A percentile compares a stretch with the other conserved stretches of the same genome.
phyloP scores from a whole-genome alignment of 441 rosid species.

The Biscutella auriculata region DNA sequence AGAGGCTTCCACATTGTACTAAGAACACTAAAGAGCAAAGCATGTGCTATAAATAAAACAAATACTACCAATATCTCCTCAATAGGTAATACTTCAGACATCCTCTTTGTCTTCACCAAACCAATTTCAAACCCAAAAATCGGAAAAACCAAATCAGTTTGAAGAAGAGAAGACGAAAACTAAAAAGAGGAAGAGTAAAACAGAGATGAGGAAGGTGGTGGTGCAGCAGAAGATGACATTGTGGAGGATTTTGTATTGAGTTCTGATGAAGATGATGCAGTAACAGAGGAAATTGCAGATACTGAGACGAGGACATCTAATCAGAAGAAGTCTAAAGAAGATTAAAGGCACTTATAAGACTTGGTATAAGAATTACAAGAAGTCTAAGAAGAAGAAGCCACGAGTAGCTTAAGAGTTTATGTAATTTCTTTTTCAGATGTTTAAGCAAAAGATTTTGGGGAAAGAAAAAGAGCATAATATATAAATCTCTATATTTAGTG shows the following conservation, averaged over 20 bases:
- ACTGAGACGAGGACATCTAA: slow-evolving; percentile 5
- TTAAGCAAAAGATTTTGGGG: slow-evolving; percentile 8
- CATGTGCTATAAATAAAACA: no score
- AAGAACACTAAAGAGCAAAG: no score
- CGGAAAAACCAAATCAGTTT: no score
- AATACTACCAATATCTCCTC: no score
- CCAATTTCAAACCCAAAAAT: no score
- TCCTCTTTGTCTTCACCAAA: no score
- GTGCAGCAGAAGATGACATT: slow-evolving; percentile 56
- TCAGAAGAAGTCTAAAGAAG: slow-evolving; percentile 17
- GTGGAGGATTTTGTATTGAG: slow-evolving; percentile 83
- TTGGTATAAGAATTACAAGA: slow-evolving; percentile 25
- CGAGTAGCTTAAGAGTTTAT: slow-evolving; percentile 5
- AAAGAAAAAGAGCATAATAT: not conserved
- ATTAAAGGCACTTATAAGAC: slow-evolving; percentile 21
- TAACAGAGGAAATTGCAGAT: slow-evolving; percentile 12
- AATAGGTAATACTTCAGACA: no score
- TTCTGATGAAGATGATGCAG: slow-evolving; percentile 52
- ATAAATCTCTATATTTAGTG: not conserved
- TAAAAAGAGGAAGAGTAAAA: slow-evolving; percentile 33
- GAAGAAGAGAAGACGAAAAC: slow-evolving; percentile 41
- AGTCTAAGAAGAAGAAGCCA: slow-evolving; percentile 22
- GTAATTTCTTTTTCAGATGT: not conserved
- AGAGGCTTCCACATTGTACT: no score
- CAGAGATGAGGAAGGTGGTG: slow-evolving; percentile 15